Conservation (phyloP, 169 alveolate genomes). For the Fabrea salina region DNA sequence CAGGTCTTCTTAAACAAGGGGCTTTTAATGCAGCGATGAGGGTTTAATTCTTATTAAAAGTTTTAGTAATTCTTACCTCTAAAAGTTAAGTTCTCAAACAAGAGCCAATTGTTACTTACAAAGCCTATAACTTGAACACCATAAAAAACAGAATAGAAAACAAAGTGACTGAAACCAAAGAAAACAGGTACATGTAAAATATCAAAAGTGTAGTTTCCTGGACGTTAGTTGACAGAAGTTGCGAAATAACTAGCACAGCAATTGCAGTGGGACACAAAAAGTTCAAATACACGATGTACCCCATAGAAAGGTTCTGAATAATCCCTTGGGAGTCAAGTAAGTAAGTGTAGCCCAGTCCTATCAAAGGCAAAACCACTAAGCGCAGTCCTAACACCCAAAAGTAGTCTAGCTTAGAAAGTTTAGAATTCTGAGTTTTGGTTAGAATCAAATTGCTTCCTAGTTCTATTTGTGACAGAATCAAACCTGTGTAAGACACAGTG, state of each 20-base stretch:
- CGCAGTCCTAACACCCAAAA: background rate
- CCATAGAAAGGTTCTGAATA: conserved; percentile 8
- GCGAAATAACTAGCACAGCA: background rate
- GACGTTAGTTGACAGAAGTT: too few species aligned
- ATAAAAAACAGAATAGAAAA: too few species aligned
- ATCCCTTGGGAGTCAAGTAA: background rate
- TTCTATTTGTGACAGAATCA: background rate
- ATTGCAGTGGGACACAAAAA: conserved; percentile 17
- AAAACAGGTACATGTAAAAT: too few species aligned
- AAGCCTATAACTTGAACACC: too few species aligned
- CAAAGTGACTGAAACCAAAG: too few species aligned
- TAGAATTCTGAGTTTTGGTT: too few species aligned
- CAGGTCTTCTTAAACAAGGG: background rate
- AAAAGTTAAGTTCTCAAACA: too few species aligned
- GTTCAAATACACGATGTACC: background rate
- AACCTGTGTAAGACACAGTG: background rate
- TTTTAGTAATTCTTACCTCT: background rate
- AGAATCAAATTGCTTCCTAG: conserved; percentile 4
- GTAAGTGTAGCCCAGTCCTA: background rate
- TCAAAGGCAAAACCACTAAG: background rate
- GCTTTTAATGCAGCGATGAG: background rate
- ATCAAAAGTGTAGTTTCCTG: too few species aligned
- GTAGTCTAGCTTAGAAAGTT: background rate
- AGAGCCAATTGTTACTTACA: too few species aligned
- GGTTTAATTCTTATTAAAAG: background rate